A percentile compares a stretch with the other conserved stretches of the same genome.
Evolutionary conservation across 176 grass and related monocot genomes (phyloP).

Genomic region (Thalia dealbata): DNA sequence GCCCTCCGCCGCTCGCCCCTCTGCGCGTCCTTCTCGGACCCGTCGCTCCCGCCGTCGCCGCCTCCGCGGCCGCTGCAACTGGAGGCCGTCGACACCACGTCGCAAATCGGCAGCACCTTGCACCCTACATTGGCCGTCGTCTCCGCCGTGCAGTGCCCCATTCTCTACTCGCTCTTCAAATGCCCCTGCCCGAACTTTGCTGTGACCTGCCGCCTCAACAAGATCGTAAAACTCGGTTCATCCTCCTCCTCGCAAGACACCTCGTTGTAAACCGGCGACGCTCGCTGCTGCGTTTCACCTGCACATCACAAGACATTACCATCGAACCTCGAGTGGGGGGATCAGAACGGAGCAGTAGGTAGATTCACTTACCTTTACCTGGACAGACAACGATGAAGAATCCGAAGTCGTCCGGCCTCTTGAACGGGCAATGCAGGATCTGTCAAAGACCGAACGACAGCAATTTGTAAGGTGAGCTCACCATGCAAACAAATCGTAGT

Average conservation of each 20-base stretch:
- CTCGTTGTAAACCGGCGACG: not conserved
- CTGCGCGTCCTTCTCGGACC: conserved; percentile 15
- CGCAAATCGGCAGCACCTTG: conserved; percentile 36
- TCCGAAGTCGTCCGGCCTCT: not conserved
- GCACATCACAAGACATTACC: not conserved
- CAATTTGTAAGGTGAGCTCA: conserved; percentile 4
- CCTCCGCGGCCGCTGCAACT: not conserved
- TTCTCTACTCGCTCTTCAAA: not conserved
- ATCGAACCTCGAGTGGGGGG: not conserved
- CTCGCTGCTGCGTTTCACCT: not conserved
- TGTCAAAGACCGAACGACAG: not conserved
- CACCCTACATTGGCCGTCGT: conserved; percentile 23
- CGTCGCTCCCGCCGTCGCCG: conserved; percentile 1
- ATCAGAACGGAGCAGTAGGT: not conserved
- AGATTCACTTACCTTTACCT: not conserved
- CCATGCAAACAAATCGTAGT: not conserved
- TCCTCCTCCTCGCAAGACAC: not conserved
- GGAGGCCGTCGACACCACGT: conserved; percentile 8
- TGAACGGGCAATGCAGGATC: not conserved
- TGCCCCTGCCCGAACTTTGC: not conserved
- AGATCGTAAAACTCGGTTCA: not conserved
- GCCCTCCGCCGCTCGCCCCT: conserved; percentile 22
- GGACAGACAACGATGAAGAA: not conserved
- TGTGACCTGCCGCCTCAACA: not conserved
- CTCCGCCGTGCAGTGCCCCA: conserved; percentile 24